phyloP scores from a whole-genome alignment of 2,329 filamentous ascomycete genomes.

The Pestalotiopsis sp. region DNA sequence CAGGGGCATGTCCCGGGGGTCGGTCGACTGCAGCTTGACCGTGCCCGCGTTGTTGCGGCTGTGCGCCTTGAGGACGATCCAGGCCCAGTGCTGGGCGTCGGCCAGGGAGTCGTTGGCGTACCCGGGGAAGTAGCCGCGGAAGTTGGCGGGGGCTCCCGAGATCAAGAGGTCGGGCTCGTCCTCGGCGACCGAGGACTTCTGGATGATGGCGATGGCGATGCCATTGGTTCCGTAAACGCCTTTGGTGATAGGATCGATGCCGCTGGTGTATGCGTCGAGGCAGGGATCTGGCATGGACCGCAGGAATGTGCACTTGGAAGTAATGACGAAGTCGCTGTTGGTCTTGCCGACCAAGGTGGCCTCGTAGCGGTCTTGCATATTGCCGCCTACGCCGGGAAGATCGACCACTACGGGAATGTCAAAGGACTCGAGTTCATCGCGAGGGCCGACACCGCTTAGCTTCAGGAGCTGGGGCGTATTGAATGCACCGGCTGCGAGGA shows the following conservation, averaged over 20 bases:
- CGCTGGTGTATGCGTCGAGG: slow-evolving; percentile 15
- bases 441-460: slow-evolving; percentile 35
- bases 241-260: slow-evolving; percentile 12
- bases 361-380: slow-evolving; percentile 30
- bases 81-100: slow-evolving; percentile 31
- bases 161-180: slow-evolving; percentile 20
- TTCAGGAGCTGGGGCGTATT: slow-evolving; percentile 36
- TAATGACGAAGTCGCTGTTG: slow-evolving; percentile 5
- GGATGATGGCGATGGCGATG: slow-evolving; percentile 20
- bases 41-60: slow-evolving; percentile 58
- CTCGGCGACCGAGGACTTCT: slow-evolving; percentile 17
- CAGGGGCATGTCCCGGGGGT: slow-evolving; percentile 65
- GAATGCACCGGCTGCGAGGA: slow-evolving; percentile 32
- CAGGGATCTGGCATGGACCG: slow-evolving; percentile 16
- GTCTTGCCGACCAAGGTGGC: slow-evolving; percentile 21
- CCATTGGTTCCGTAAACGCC: slow-evolving; percentile 22
- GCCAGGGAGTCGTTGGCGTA: slow-evolving; percentile 14
- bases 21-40: slow-evolving; percentile 43
- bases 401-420: slow-evolving; percentile 30
- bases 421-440: slow-evolving; percentile 23
- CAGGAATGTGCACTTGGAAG: slow-evolving; percentile 9
- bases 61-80: slow-evolving; percentile 38
- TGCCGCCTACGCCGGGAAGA: slow-evolving; percentile 34
- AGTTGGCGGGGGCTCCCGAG: slow-evolving; percentile 19
- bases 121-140: slow-evolving; percentile 21